These are phyloP conservation scores for Sugiyamaella lignohabitans DNA, from an alignment of 805 yeast species.

Conservation along the genomic window DNA sequence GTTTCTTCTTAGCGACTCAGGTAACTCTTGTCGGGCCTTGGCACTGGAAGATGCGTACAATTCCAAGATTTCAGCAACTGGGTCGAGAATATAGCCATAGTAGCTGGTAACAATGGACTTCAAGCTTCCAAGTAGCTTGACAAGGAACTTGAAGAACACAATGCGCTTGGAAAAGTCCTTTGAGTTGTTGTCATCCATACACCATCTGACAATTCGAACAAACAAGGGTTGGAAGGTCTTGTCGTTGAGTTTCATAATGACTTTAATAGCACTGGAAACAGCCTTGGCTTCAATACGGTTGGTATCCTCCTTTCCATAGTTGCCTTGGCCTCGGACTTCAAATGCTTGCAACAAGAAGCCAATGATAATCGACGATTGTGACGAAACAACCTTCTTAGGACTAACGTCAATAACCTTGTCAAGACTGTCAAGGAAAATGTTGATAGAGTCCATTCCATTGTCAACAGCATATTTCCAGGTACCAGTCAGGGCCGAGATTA, in stretches of 20 bases:
- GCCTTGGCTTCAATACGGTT: conserved; percentile 75
- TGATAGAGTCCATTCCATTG: conserved; percentile 42
- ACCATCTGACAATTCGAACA: conserved; percentile 84
- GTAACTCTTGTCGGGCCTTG: conserved; percentile 33
- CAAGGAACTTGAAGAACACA: conserved; percentile 81
- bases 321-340: conserved; percentile 55
- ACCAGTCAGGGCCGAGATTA: conserved; percentile 54
- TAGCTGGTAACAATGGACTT: conserved; percentile 85
- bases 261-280: conserved; percentile 63
- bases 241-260: conserved; percentile 88
- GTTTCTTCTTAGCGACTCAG: conserved; percentile 61
- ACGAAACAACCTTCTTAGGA: conserved; percentile 70
- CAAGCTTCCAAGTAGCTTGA: conserved; percentile 73
- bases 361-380: conserved; percentile 61
- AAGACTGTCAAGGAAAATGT: conserved; percentile 61
- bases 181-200: conserved; percentile 57
- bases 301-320: conserved; percentile 64
- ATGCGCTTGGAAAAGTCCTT: conserved; percentile 50
- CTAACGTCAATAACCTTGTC: conserved; percentile 59
- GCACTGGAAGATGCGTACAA: conserved; percentile 42
- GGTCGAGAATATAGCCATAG: conserved; percentile 76
- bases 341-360: conserved; percentile 63
- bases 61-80: conserved; percentile 52
- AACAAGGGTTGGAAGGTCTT: conserved; percentile 89
- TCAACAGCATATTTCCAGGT: conserved; percentile 46